These are phyloP conservation scores for Globisporangium cystogenes DNA, from an alignment of 352 stramenopile genomes.

Conservation along the genomic window DNA sequence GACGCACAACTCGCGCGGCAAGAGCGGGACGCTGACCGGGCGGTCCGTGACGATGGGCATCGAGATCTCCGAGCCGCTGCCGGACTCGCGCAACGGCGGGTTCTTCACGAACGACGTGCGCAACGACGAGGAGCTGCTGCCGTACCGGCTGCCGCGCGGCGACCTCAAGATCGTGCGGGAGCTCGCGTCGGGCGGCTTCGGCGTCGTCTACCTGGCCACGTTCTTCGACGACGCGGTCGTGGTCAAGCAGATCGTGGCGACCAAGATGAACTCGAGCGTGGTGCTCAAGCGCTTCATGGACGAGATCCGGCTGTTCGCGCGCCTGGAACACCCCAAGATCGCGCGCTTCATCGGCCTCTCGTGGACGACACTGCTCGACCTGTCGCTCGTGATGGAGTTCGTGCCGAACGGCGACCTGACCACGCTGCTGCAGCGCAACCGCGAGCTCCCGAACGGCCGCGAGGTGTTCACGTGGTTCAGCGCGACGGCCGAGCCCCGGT, in stretches of 20 bases:
- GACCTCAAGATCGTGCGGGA: conserved; percentile 37
- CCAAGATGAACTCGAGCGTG: conserved; percentile 16
- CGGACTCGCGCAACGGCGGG: conserved; percentile 1
- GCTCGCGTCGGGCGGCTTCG: conserved; percentile 54
- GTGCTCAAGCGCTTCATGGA: conserved; percentile 40
- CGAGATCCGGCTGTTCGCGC: conserved; percentile 58
- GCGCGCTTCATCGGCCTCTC: conserved; percentile 41
- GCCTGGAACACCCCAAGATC: conserved; percentile 47
- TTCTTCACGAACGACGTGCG: conserved; percentile 62
- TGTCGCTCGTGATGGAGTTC: conserved; percentile 41
- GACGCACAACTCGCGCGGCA: neutral
- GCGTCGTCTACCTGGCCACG: conserved; percentile 43
- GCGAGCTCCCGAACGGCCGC: neutral
- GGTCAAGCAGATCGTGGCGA: conserved; percentile 36
- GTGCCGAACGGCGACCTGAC: conserved; percentile 39
- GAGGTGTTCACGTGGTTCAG: conserved; percentile 6
- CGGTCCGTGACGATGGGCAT: conserved; percentile 2
- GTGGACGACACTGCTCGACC: conserved; percentile 43
- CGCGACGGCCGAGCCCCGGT: conserved; percentile 1
- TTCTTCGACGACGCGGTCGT: conserved; percentile 28
- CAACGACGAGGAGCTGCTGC: conserved; percentile 50
- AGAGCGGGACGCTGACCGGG: conserved; percentile 11
- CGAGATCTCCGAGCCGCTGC: conserved; percentile 5
- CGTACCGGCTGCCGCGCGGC: conserved; percentile 37
- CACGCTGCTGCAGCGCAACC: conserved; percentile 14